These are phyloP conservation scores for Bacterosira constricta DNA, from an alignment of 108 stramenopile species.

Conservation along the genomic window DNA sequence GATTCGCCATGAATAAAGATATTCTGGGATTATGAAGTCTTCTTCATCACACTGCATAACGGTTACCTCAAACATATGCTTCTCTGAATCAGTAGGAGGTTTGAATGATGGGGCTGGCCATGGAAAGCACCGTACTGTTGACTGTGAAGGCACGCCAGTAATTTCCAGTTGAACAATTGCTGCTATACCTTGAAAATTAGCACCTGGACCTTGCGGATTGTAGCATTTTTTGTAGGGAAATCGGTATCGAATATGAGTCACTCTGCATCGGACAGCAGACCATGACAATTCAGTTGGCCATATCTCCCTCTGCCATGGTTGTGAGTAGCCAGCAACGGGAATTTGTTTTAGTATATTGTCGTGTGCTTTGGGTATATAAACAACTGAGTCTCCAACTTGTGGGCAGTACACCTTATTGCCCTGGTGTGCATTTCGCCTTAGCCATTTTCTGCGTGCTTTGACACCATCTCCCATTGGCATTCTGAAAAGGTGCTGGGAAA, in stretches of 20 bases:
- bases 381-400: conserved; percentile 87
- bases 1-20: conserved; percentile 59
- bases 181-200: conserved; percentile 58
- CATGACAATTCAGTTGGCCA: conserved; percentile 73
- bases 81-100: conserved; percentile 22
- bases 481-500: conserved; percentile 63
- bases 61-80: conserved; percentile 85
- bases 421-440: conserved; percentile 58
- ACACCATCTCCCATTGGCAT: conserved; percentile 37
- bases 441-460: conserved; percentile 64
- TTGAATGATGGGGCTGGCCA: conserved; percentile 81
- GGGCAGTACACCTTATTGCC: conserved; percentile 72
- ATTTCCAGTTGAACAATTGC: conserved; percentile 80
- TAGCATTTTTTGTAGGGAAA: conserved; percentile 81
- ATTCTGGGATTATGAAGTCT: conserved; percentile 74
- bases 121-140: conserved; percentile 60
- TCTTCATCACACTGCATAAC: conserved; percentile 68
- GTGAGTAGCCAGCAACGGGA: conserved; percentile 51
- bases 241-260: conserved; percentile 72
- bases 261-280: conserved; percentile 78
- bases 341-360: conserved; percentile 64
- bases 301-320: conserved; percentile 81
- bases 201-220: conserved; percentile 24
- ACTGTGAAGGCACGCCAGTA: conserved; percentile 67
- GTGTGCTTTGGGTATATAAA: conserved; percentile 88